Evolutionary conservation across 495 filamentous ascomycete species (phyloP).

Genomic region (Tuber calosporum): DNA sequence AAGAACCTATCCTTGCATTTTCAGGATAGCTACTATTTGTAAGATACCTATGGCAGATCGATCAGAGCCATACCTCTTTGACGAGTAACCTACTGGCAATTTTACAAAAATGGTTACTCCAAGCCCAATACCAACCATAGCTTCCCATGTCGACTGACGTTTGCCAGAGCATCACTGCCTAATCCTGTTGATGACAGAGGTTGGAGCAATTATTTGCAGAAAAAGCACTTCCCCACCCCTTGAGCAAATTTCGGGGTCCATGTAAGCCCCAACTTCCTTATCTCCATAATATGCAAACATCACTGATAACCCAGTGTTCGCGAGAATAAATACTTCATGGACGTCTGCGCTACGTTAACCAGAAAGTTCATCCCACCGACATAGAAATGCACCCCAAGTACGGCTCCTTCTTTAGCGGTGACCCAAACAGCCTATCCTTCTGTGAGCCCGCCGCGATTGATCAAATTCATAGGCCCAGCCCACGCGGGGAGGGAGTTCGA

Average conservation of each 20-base stretch:
- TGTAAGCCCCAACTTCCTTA: constrained; percentile 7
- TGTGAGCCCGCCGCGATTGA: constrained; percentile 11
- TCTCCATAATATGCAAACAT: neutral
- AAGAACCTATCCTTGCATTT: no score
- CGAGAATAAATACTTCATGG: constrained; percentile 10
- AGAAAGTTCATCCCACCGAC: neutral
- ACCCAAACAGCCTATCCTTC: constrained; percentile 9
- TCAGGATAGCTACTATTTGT: no score
- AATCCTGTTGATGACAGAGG: neutral
- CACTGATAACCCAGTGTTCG: constrained; percentile 6
- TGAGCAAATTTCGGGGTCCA: constrained; percentile 25
- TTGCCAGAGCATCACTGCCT: neutral
- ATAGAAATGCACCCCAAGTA: constrained; percentile 7
- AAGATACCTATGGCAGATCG: no score
- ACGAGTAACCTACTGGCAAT: no score
- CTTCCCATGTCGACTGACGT: neutral
- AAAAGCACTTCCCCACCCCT: constrained; percentile 22
- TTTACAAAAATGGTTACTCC: no score
- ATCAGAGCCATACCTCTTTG: no score
- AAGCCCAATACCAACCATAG: no score
- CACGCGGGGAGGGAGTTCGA: constrained; percentile 16
- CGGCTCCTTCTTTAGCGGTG: constrained; percentile 4
- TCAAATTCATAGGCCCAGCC: constrained; percentile 6
- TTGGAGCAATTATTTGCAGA: neutral
- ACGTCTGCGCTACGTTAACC: neutral